Conservation (phyloP, 441 rosid genomes). For the Metrosideros polymorpha region DNA sequence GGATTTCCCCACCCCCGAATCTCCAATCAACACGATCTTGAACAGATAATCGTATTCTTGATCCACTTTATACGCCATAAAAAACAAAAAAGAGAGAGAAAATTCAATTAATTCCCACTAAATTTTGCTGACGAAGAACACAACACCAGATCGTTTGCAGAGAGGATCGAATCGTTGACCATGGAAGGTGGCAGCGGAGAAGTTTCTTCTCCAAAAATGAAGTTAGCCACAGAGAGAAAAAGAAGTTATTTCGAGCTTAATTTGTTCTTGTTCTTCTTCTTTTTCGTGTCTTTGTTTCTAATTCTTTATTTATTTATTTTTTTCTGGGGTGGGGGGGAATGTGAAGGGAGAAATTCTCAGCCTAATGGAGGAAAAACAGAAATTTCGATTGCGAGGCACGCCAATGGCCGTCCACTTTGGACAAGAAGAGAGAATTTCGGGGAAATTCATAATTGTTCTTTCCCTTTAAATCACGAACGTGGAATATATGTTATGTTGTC, state of each 20-base stretch:
- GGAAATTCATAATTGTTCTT: background rate
- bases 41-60: conserved; percentile 39
- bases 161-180: background rate
- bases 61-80: conserved; percentile 42
- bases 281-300: background rate
- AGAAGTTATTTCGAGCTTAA: accelerated
- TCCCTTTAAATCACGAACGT: background rate
- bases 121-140: no score
- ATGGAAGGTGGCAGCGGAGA: background rate
- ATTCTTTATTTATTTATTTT: background rate
- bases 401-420: background rate
- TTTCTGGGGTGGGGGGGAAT: background rate
- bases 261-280: background rate
- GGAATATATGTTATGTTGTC: no score
- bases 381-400: background rate
- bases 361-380: background rate
- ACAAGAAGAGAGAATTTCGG: background rate
- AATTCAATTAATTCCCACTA: no score
- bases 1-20: conserved; percentile 41
- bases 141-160: no score
- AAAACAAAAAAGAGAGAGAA: no score
- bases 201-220: background rate
- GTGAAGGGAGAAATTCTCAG: background rate
- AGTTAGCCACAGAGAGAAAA: background rate
- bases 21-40: conserved; percentile 40